phyloP scores from a whole-genome alignment of 1,139 yeast species.

The Petasospora rhodanensis region DNA sequence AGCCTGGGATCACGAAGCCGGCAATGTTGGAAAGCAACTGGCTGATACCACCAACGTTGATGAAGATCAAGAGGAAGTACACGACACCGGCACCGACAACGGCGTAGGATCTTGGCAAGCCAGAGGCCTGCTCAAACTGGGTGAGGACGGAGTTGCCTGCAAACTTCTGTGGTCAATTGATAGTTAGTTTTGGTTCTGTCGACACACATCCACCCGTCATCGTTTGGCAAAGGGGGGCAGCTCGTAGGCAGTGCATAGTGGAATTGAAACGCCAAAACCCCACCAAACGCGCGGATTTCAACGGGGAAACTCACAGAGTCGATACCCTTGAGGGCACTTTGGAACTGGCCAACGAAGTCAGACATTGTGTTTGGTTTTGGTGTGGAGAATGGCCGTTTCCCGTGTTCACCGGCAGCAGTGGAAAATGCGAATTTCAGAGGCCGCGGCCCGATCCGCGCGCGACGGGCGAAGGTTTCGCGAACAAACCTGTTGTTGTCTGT shows the following conservation, averaged over 20 bases:
- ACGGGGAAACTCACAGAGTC: slow-evolving; percentile 19
- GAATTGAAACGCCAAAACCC: too few relatives aligned
- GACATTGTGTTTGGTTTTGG: slow-evolving; percentile 19
- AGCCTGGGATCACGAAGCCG: slow-evolving; percentile 87
- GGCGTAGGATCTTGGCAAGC: slow-evolving; percentile 86
- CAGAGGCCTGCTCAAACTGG: slow-evolving; percentile 56
- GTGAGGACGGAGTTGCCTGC: slow-evolving; percentile 39
- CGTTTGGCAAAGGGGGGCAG: too few relatives aligned
- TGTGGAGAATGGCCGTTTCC: too few relatives aligned
- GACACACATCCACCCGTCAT: too few relatives aligned
- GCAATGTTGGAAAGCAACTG: slow-evolving; percentile 89
- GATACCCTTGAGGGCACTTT: slow-evolving; percentile 22
- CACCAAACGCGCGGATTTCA: too few relatives aligned
- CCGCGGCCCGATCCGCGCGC: too few relatives aligned
- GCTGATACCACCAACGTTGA: slow-evolving; percentile 92
- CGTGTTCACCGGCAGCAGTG: background rate
- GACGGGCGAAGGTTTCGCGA: background rate
- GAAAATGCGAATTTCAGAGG: background rate
- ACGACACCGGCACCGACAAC: slow-evolving; percentile 58
- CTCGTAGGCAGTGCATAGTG: too few relatives aligned
- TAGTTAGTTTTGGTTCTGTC: too few relatives aligned
- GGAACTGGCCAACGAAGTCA: slow-evolving; percentile 24
- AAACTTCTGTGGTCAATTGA: slow-evolving; percentile 32
- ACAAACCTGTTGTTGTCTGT: too few relatives aligned
- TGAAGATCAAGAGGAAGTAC: slow-evolving; percentile 73